phyloP scores from a whole-genome alignment of 2,329 filamentous ascomycete species.

The Cladosporium sp. region DNA sequence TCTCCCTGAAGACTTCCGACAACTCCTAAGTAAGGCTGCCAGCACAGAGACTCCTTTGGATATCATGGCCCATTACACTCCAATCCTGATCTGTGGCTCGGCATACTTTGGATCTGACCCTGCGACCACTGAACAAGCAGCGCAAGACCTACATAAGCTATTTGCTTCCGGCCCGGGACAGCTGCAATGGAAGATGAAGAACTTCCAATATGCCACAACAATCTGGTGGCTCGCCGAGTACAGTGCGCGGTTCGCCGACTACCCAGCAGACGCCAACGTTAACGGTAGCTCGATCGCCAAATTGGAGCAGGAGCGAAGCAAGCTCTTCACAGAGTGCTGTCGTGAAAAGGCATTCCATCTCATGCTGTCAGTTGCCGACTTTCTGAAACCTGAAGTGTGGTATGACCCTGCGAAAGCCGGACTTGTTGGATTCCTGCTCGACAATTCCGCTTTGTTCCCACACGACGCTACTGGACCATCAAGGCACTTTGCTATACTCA shows the following conservation, averaged over 20 bases:
- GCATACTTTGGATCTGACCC: slow-evolving; percentile 78
- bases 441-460: slow-evolving; percentile 71
- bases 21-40: slow-evolving; percentile 68
- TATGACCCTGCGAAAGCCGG: slow-evolving; percentile 82
- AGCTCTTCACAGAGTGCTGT: slow-evolving; percentile 68
- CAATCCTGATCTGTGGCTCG: slow-evolving; percentile 75
- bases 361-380: slow-evolving; percentile 79
- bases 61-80: slow-evolving; percentile 76
- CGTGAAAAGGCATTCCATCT: slow-evolving; percentile 93
- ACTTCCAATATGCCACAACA: slow-evolving; percentile 75
- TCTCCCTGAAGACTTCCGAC: slow-evolving; percentile 69
- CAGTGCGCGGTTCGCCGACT: slow-evolving; percentile 68
- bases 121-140: slow-evolving; percentile 67
- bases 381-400: slow-evolving; percentile 80
- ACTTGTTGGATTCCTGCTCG: slow-evolving; percentile 78
- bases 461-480: slow-evolving; percentile 69
- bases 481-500: slow-evolving; percentile 67
- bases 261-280: slow-evolving; percentile 11
- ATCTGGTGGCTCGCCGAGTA: slow-evolving; percentile 93
- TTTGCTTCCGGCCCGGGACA: slow-evolving; percentile 69
- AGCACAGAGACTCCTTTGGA: slow-evolving; percentile 76
- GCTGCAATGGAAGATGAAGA: slow-evolving; percentile 70
- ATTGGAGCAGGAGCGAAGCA: slow-evolving; percentile 65
- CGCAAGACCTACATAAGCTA: slow-evolving; percentile 68
- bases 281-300: slow-evolving; percentile 30